Percentiles rank a stretch among this genome's conserved stretches.
Conservation (phyloP, 2,329 filamentous ascomycete genomes). For the Scytalidium sp. region DNA sequence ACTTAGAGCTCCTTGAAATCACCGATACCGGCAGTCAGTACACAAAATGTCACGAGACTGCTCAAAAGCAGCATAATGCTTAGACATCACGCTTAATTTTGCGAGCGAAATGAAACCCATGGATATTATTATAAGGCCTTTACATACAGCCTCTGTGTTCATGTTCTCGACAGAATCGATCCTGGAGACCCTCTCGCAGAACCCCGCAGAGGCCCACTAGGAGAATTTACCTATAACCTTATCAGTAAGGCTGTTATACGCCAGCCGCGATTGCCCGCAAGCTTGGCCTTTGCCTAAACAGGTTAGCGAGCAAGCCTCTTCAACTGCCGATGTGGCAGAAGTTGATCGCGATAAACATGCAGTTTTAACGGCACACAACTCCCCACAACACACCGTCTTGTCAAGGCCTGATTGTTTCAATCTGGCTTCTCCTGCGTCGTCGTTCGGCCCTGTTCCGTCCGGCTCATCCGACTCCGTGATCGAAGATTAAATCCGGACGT, state of each 20-base stretch:
- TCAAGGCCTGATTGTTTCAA: not conserved
- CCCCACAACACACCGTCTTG: not conserved
- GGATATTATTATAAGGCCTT: no score
- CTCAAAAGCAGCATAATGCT: no score
- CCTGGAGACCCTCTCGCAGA: no score
- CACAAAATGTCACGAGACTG: no score
- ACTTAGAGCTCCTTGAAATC: no score
- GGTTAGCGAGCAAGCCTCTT: not conserved
- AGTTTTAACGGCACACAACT: not conserved
- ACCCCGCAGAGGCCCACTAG: no score
- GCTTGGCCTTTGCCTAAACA: not conserved
- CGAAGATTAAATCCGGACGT: not conserved
- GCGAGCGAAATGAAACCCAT: no score
- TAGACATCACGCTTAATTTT: no score
- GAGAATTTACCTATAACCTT: not conserved
- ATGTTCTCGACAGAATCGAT: no score
- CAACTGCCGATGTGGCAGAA: not conserved
- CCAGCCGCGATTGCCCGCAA: not conserved
- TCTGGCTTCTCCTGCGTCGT: not conserved
- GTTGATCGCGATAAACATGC: not conserved
- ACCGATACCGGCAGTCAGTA: no score
- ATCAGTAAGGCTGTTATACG: not conserved
- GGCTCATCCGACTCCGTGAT: not conserved
- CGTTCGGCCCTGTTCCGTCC: slow-evolving; percentile 1
- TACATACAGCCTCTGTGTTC: no score